phyloP scores from a whole-genome alignment of 805 yeast species.

The Myxozyma udenii region DNA sequence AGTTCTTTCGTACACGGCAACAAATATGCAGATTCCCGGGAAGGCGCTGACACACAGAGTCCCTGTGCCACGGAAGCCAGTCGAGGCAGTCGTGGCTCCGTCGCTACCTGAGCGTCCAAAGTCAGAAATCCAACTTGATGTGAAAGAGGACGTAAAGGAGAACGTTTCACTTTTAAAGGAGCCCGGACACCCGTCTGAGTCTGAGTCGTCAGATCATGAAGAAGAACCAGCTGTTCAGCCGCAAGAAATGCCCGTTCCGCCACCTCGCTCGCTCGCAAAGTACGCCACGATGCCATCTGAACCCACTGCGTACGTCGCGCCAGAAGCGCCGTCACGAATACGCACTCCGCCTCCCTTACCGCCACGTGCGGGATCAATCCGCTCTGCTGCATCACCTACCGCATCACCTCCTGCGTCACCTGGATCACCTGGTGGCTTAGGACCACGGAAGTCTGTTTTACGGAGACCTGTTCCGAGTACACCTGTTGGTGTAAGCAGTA shows the following conservation, averaged over 20 bases:
- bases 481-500: no score
- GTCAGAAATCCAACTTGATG: no score
- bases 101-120: background rate
- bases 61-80: background rate
- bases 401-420: background rate
- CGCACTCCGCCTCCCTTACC: background rate
- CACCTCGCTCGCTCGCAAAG: conserved; percentile 11
- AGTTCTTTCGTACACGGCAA: conserved; percentile 15
- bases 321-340: background rate
- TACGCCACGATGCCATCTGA: conserved; percentile 11
- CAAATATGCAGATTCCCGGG: conserved; percentile 22
- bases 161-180: no score
- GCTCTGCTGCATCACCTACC: background rate
- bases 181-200: no score
- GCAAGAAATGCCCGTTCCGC: no score
- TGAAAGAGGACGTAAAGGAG: no score
- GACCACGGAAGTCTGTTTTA: background rate
- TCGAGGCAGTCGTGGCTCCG: background rate
- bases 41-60: conserved; percentile 2
- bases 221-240: no score
- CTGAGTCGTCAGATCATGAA: no score
- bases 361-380: background rate
- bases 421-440: background rate
- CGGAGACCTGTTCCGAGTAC: background rate
- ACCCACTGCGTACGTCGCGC: conserved; percentile 10